These are phyloP conservation scores for Fusarium duplospermum DNA, from an alignment of 2,329 filamentous ascomycete species.

Conservation along the genomic window DNA sequence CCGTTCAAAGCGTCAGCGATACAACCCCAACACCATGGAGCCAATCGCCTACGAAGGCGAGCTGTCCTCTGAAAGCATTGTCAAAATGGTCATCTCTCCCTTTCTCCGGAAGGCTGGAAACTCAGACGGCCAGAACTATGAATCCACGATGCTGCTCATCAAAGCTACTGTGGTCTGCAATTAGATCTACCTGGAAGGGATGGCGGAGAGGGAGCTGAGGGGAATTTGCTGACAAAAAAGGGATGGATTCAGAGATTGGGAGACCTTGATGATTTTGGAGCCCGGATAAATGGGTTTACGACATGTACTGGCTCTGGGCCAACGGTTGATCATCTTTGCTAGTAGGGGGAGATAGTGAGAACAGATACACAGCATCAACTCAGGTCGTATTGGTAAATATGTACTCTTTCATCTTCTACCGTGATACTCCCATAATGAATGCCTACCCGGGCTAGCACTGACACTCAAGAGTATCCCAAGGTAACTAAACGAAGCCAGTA, in stretches of 20 bases:
- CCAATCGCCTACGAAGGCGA: rapidly evolving
- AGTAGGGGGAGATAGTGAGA: background rate
- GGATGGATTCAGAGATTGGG: background rate
- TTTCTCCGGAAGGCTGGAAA: constrained; percentile 11
- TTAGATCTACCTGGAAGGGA: background rate
- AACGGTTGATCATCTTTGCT: background rate
- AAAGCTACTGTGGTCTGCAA: constrained; percentile 31
- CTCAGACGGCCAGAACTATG: constrained; percentile 19
- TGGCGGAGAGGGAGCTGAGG: background rate
- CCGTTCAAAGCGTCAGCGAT: rapidly evolving
- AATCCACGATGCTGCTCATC: background rate
- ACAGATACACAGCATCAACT: background rate
- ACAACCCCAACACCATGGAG: background rate
- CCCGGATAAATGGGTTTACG: background rate
- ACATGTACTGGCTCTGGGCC: background rate
- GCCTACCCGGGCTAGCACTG: rapidly evolving
- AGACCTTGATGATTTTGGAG: background rate
- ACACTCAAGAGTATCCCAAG: background rate
- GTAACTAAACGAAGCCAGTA: background rate
- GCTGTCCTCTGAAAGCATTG: rapidly evolving
- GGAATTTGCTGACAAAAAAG: background rate
- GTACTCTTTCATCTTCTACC: background rate
- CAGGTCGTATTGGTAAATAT: too few species aligned
- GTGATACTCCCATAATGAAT: background rate
- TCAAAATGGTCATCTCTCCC: constrained; percentile 9